Evolutionary conservation across 2,329 filamentous ascomycete species (phyloP), one percentile per base, ranked within the genome.

Genomic region (Pezicula radicicola): DNA sequence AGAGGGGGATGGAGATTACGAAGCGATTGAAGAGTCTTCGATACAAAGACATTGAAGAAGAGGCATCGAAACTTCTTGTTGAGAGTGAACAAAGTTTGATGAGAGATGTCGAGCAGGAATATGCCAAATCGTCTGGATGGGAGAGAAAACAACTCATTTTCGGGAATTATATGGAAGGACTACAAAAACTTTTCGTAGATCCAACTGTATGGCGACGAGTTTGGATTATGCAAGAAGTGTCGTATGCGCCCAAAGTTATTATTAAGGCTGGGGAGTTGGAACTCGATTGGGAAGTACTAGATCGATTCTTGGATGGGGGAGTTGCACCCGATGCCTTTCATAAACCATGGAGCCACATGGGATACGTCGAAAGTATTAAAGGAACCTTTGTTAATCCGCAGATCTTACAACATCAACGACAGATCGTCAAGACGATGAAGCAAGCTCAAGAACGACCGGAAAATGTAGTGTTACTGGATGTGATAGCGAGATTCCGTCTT

Each of bases 171-270:
- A 21, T 18, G 40, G 40, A 6, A 42, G 40, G 3, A 19, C 13
- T 42, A 6, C 2, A 16, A 3, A 10, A 19, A 3, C 16, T 42
- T 25, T 42, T 42, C 18, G 10, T 18, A 19, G 1, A 25, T 2
- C 40, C 40, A 10, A 3, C 10, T n/a, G 40, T 55, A 12, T 59
- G 53, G 53, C 10, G 12, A 6, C 49, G 57, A 12, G 41, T 59
- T 33, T 59, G 57, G 57, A 49, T 57, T 6, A 48, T 59, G 45
- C 57, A 59, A 37, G 55, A 59, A 39, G 45, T 56, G 8, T 33
- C 51, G 4, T 56, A 36, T 27, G 55, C 57, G 12, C 43, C 48
- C n/a, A n/a, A 48, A 12, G 50, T 58, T 27, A 33, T 50, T 30
- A 47, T 56, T 6, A 25, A 50, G n/a, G 35, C 16, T 19, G 48